Base-by-base conservation (phyloP, 2,329 filamentous ascomycete species). In the Pseudogymnoascus pannorum region DNA sequence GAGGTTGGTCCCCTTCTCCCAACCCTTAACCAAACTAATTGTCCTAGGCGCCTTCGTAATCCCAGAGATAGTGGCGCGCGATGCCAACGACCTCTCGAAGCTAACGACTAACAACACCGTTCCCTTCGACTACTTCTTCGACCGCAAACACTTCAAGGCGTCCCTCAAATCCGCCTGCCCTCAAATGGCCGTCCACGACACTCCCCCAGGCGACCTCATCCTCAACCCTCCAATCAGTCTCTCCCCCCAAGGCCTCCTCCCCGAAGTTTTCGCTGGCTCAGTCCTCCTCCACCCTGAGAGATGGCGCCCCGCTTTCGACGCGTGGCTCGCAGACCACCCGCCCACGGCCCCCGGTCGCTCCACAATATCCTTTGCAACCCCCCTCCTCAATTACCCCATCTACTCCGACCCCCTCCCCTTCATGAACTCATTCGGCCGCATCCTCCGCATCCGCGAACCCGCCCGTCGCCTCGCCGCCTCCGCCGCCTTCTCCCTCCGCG, bases 401-500 rank as follows among this genome's bases (percentile, higher is more conserved):
- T 64, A 65, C 12, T 66, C 67, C 61, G 72, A 76, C 59, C 61
- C 63, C 26, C 62, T 68, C 4, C 57, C 61, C 12, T 70, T 77
- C 60, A 67, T 69, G 20, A 64, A 64, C 11, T 71, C 71, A 42
- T 76, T 77, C 58, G 76, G 76, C n/a, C 72, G 73, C 18, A 66
- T 78, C 36, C 63, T 78, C 38, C 72, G 72, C 22, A 65, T 66
- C 33, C 60, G 61, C n/a, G 36, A 54, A 9, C 58, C 65, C 38
- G 59, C 61, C 4, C 60, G 64, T 6, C 51, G 59, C 4, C 62
- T 76, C n/a, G 73, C 74, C 1, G 74, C 70, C 0, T 61, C 71
- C 3, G 70, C 68, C 7, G 67, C 72, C 31, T 71, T 72, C 65
- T 66, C 66, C 5, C 63, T 77, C 29, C 67, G 69, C 16, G 61